Evolutionary conservation across 352 stramenopile genomes (phyloP).

Genomic region (Globisporangium nagaii): DNA sequence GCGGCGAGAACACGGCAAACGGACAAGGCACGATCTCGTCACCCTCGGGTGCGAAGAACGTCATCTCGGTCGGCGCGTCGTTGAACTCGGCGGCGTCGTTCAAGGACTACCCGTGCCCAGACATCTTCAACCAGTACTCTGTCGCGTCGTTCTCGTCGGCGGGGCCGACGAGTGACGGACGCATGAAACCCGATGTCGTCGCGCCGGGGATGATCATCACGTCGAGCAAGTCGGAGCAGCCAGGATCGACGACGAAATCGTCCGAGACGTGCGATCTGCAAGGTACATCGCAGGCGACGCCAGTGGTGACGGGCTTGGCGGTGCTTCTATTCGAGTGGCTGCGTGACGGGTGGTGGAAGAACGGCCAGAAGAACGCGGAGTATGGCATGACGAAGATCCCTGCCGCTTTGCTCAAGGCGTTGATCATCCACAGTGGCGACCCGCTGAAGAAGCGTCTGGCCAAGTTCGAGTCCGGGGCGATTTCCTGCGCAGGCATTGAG

Average conservation of each 20-base stretch:
- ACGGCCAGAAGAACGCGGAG: constrained; percentile 39
- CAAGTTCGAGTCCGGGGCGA: constrained; percentile 27
- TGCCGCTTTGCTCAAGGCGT: constrained; percentile 70
- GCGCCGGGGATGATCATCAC: constrained; percentile 77
- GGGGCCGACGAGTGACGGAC: constrained; percentile 74
- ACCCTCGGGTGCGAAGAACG: constrained; percentile 78
- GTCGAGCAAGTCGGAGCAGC: constrained; percentile 61
- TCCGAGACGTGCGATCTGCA: constrained; percentile 62
- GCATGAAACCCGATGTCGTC: constrained; percentile 86
- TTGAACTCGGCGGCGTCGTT: constrained; percentile 59
- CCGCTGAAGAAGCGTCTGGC: constrained; percentile 44
- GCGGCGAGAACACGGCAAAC: constrained; percentile 53
- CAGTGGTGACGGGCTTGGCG: constrained; percentile 64
- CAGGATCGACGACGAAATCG: constrained; percentile 49
- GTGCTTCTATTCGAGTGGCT: constrained; percentile 78
- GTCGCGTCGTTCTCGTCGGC: constrained; percentile 82
- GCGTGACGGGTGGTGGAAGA: constrained; percentile 75
- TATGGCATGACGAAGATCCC: constrained; percentile 58
- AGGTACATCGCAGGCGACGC: constrained; percentile 72
- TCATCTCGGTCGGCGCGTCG: constrained; percentile 77
- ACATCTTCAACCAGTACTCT: constrained; percentile 66
- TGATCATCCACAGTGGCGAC: constrained; percentile 75
- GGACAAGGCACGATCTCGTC: constrained; percentile 72
- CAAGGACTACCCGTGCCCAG: constrained; percentile 33
- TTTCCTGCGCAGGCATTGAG: constrained; percentile 41